Conservation (phyloP, 371 early-diverging fungal genomes). For the Mucor racemosus region DNA sequence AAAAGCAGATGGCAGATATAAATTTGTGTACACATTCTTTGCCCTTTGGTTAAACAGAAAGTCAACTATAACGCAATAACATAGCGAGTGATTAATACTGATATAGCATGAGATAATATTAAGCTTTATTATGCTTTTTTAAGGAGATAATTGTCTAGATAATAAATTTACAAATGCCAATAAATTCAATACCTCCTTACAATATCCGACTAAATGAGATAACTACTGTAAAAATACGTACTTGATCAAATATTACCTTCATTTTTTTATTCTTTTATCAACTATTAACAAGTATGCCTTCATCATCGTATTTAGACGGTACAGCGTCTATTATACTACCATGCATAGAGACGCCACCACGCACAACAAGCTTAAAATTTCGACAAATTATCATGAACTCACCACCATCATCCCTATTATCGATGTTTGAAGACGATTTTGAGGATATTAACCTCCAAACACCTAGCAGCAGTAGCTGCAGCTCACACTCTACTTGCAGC, state of each 20-base stretch:
- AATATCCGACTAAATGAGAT: not conserved
- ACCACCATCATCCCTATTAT: not conserved
- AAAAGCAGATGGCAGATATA: no score
- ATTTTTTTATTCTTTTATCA: not conserved
- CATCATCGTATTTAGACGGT: not conserved
- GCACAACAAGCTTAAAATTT: constrained; percentile 11
- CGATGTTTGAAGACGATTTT: constrained; percentile 4
- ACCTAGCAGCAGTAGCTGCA: not conserved
- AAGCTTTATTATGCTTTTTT: no score
- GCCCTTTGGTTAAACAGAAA: no score
- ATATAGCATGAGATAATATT: no score
- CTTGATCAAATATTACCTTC: not conserved
- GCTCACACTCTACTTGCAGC: not conserved
- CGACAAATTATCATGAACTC: constrained; percentile 3
- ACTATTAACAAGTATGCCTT: not conserved
- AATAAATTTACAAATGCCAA: no score
- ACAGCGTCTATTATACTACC: not conserved
- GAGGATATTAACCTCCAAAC: not conserved
- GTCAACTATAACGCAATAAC: no score
- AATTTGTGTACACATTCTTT: no score
- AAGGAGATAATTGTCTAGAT: no score
- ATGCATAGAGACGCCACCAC: constrained; percentile 6
- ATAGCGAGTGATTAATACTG: no score
- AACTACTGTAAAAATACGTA: not conserved
- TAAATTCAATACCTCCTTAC: not conserved